Percentiles rank a stretch among this genome's conserved stretches.
Evolutionary conservation across 2,329 filamentous ascomycete species (phyloP).

Genomic region (Colletotrichum navitas): DNA sequence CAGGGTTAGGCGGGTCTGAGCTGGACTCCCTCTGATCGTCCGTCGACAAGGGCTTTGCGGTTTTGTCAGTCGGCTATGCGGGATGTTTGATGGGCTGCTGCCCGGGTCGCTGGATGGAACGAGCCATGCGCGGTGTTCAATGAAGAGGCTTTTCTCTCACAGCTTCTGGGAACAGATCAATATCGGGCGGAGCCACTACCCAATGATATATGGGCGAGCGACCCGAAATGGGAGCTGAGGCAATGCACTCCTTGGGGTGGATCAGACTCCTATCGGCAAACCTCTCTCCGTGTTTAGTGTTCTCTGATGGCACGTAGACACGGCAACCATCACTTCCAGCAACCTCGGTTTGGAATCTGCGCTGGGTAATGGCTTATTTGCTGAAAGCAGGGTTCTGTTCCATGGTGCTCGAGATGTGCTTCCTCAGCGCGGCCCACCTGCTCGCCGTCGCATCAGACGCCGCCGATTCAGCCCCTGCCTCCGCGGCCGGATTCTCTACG

Average conservation of each 20-base stretch:
- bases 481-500: constrained; percentile 40
- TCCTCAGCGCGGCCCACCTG: constrained; percentile 85
- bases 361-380: background rate
- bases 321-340: background rate
- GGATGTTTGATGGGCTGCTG: background rate
- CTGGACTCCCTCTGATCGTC: background rate
- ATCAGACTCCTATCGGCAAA: background rate
- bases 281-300: background rate
- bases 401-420: constrained; percentile 88
- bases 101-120: background rate
- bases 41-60: background rate
- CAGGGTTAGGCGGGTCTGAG: background rate
- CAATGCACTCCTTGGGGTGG: background rate
- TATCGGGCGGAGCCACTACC: background rate
- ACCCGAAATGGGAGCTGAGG: background rate
- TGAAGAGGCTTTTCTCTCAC: background rate
- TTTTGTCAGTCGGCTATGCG: background rate
- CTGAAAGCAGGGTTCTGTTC: constrained; percentile 87
- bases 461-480: constrained; percentile 36
- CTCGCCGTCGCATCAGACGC: constrained; percentile 59
- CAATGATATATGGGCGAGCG: no score
- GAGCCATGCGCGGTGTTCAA: background rate
- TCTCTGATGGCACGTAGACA: background rate
- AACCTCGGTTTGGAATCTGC: background rate
- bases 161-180: background rate